These are phyloP conservation scores for Tolypocladium tropicale DNA, from an alignment of 2,329 filamentous ascomycete genomes.

Conservation along the genomic window DNA sequence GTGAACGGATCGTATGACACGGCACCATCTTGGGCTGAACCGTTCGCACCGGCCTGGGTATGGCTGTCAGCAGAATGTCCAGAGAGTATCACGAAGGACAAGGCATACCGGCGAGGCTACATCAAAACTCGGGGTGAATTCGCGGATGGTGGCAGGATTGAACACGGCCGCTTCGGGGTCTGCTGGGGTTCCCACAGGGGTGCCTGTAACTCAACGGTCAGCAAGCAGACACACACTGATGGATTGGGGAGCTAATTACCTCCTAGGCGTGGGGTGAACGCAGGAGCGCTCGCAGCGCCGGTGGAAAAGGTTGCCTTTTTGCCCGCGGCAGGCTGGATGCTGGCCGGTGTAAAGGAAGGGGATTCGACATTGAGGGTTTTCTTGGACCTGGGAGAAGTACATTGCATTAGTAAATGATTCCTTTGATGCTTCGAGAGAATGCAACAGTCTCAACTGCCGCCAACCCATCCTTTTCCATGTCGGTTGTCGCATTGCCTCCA, in stretches of 20 bases:
- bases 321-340: constrained; percentile 28
- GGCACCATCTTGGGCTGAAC: constrained; percentile 32
- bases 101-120: constrained; percentile 31
- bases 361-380: constrained; percentile 92
- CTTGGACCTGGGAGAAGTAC: constrained; percentile 35
- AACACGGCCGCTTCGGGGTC: constrained; percentile 36
- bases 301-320: constrained; percentile 77
- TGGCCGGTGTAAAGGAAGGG: constrained; percentile 78
- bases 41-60: constrained; percentile 32
- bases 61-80: background rate
- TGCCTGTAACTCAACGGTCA: constrained; percentile 16
- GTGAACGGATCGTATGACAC: constrained; percentile 52
- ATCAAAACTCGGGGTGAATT: constrained; percentile 52
- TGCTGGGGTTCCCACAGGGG: constrained; percentile 25
- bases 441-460: background rate
- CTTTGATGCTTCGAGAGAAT: background rate
- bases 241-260: constrained; percentile 16
- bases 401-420: background rate
- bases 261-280: constrained; percentile 63
- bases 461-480: background rate
- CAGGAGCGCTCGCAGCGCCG: constrained; percentile 79
- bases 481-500: background rate
- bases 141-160: constrained; percentile 46
- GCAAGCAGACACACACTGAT: background rate
- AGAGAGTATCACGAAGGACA: background rate